Evolutionary conservation across 164 flowering plant species (phyloP).

Genomic region (Dillenia suffruticosa): DNA sequence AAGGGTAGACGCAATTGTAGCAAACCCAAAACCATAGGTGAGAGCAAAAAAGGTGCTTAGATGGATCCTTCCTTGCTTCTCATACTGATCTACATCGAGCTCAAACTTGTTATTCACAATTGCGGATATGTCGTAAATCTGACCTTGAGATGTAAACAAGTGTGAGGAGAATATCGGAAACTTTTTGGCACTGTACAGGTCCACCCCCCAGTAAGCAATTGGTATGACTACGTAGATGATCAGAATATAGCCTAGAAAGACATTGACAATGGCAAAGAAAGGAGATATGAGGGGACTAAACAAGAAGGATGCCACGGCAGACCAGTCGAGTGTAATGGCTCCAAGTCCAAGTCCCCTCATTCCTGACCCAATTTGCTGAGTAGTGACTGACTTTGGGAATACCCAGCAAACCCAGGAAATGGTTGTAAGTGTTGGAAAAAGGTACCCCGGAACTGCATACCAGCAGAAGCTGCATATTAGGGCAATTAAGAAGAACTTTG

Average conservation of each 20-base stretch:
- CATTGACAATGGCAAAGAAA: constrained; percentile 4
- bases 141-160: constrained; percentile 5
- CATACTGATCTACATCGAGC: background rate
- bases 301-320: constrained; percentile 4
- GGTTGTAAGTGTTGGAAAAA: constrained; percentile 1
- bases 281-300: constrained; percentile 7
- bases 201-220: constrained; percentile 3
- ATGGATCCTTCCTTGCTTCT: constrained; percentile 1
- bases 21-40: constrained; percentile 10
- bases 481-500: constrained; percentile 6
- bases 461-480: constrained; percentile 8
- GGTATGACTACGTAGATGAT: constrained; percentile 3
- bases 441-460: constrained; percentile 4
- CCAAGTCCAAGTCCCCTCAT: constrained; percentile 9
- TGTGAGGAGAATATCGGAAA: constrained; percentile 3
- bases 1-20: constrained; percentile 5
- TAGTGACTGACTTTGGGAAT: background rate
- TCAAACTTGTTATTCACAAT: constrained; percentile 6
- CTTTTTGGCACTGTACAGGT: constrained; percentile 4
- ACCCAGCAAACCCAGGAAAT: constrained; percentile 11
- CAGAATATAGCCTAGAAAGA: background rate
- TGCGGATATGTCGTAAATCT: constrained; percentile 1
- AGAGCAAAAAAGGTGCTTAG: constrained; percentile 8
- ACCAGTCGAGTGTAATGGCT: constrained; percentile 6
- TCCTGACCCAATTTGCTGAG: constrained; percentile 10